Evolutionary conservation across 345 rosid genomes (phyloP).

Genomic region (Gossypium australe): DNA sequence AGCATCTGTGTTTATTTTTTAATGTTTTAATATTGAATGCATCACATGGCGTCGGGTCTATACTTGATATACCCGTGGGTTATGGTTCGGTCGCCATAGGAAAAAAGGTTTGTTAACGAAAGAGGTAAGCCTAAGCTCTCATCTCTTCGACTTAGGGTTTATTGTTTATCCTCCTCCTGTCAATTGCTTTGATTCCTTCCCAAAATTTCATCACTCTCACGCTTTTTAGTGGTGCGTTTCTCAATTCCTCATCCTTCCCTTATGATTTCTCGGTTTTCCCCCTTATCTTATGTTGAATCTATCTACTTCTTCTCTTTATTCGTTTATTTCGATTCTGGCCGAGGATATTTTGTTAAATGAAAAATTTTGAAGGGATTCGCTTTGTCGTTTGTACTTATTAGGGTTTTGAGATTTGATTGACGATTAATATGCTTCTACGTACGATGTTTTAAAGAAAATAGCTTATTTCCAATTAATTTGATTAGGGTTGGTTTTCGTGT

Average conservation of each 20-base stretch:
- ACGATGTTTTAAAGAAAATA: not conserved
- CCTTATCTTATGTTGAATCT: not conserved
- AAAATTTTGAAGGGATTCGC: not conserved
- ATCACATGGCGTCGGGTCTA: not conserved
- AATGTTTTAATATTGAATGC: not conserved
- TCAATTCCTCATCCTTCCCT: not conserved
- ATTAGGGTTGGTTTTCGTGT: not conserved
- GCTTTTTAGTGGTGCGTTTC: slow-evolving; percentile 3
- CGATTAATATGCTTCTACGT: not conserved
- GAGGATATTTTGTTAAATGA: not conserved
- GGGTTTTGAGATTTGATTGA: not conserved
- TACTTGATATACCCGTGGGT: not conserved
- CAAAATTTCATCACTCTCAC: not conserved
- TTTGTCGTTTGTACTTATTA: not conserved
- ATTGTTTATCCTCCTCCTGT: not conserved
- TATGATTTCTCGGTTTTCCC: not conserved
- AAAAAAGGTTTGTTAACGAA: not conserved
- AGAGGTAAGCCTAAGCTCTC: not conserved
- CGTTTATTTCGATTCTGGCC: not conserved
- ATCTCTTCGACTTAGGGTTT: slow-evolving; percentile 1
- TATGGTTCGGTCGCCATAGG: not conserved
- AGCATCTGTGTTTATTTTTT: no score
- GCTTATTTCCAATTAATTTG: not conserved
- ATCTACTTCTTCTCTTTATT: not conserved
- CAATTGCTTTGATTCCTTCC: not conserved